phyloP scores from a whole-genome alignment of 2,329 filamentous ascomycete species.

The Paracoccidioides brasiliensis region DNA sequence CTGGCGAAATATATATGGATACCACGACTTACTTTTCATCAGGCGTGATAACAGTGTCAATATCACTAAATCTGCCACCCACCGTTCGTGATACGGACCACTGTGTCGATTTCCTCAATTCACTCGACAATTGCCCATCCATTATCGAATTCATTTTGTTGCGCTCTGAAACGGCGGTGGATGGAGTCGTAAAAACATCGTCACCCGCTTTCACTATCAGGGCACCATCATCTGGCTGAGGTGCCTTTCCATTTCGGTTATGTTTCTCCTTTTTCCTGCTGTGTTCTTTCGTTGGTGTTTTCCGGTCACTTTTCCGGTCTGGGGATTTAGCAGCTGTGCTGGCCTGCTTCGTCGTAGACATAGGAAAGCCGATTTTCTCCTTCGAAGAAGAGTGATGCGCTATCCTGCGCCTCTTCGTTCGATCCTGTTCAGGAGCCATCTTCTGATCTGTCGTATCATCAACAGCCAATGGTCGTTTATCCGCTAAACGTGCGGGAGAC shows the following conservation, averaged over 20 bases:
- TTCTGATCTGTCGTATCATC: slow-evolving; percentile 2
- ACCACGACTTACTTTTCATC: slow-evolving; percentile 39
- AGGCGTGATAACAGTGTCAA: slow-evolving; percentile 45
- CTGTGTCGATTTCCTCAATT: neutral
- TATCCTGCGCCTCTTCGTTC: slow-evolving; percentile 3
- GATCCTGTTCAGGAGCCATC: neutral
- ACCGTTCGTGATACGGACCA: slow-evolving; percentile 7
- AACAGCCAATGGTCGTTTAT: slow-evolving; percentile 2
- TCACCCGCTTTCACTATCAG: neutral
- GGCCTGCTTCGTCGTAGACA: neutral
- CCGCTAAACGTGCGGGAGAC: neutral
- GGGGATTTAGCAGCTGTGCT: neutral
- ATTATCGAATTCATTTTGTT: neutral
- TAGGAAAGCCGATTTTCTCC: neutral
- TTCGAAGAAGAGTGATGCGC: neutral
- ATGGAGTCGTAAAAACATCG: neutral
- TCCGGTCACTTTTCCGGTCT: neutral
- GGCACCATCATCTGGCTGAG: neutral
- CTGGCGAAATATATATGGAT: no score
- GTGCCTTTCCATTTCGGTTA: neutral
- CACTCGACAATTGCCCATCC: neutral
- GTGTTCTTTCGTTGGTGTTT: neutral
- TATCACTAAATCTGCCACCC: slow-evolving; percentile 43
- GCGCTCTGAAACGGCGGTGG: neutral
- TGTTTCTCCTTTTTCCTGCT: neutral